Evolutionary conservation across 2,329 filamentous ascomycete species (phyloP), one percentile per base, ranked within the genome.

Genomic region (Fusarium vanettenii): DNA sequence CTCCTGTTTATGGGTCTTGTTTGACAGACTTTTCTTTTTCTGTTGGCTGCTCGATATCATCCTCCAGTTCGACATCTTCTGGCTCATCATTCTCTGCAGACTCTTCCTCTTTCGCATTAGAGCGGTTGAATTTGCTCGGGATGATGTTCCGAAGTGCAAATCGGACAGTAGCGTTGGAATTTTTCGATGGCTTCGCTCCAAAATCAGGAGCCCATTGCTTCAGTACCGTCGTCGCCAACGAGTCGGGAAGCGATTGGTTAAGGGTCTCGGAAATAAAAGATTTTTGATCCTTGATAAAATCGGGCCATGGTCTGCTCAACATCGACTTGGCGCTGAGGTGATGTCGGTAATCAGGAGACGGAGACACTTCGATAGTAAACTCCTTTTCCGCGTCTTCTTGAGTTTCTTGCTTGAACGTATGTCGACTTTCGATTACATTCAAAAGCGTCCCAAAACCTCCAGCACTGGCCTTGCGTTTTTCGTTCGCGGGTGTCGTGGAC

Each of bases 311-410:
- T 8, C 83, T 82, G 69, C 85, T 79, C 11, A 87, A 79, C 2
- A 82, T 81, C 4, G 82, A 83, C 29, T 76, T 73, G 33, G 78
- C 71, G 77, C 86, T 83, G 66, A 78, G 75, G 4, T 78, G 77
- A 79, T 89, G 87, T 52, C 79, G 73, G 76, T 87, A 87, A 18
- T 80, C 75, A 20, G 80, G 78, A 33, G 79, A 79, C 3, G 82
- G 81, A 61, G 82, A 84, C 50, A 88, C 84, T 60, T 84, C 80
- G 20, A 89, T 75, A 14, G 78, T 80, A 71, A 88, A 89, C 22
- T 84, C 80, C 59, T 27, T 55, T 31, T 55, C 48, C 27, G 6
- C 27, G 9, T 55, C 48, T 55, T 55, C 48, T 20, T 29, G 25
- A 7, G 20, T 31, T 11, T 55, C 48, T 55, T 55, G 48, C 48